Evolutionary conservation across 192 early-diverging fungal species (phyloP).

Genomic region (Dissophora globulifera): DNA sequence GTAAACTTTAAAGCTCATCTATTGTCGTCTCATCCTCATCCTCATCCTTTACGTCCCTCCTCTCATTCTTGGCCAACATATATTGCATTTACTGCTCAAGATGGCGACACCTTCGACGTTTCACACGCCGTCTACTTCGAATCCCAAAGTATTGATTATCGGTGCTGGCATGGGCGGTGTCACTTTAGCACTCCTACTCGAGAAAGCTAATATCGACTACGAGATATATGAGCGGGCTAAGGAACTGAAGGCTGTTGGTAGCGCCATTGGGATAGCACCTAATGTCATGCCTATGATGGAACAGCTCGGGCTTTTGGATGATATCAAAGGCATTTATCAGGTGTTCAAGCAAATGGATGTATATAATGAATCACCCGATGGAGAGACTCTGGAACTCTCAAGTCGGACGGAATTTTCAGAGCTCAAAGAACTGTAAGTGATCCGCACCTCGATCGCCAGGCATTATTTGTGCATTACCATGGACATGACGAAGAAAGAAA

Average conservation of each 20-base stretch:
- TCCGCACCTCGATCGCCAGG: no score
- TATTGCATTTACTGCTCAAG: no score
- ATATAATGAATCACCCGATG: not conserved
- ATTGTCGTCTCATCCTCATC: not conserved
- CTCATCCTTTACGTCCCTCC: not conserved
- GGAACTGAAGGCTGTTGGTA: conserved; percentile 1
- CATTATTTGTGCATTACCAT: no score
- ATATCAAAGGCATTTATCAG: not conserved
- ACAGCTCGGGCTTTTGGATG: not conserved
- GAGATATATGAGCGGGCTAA: not conserved
- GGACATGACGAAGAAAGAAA: not conserved
- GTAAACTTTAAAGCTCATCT: no score
- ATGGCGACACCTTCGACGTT: no score
- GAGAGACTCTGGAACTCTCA: not conserved
- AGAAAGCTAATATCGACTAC: conserved; percentile 9
- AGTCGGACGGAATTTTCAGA: no score
- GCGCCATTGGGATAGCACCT: not conserved
- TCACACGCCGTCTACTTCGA: not conserved
- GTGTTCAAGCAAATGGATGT: not conserved
- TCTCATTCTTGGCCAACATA: not conserved
- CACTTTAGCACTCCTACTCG: not conserved
- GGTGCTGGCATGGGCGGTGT: conserved; percentile 5
- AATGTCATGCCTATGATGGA: conserved; percentile 4
- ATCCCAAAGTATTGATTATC: conserved; percentile 5
- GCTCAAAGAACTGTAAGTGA: no score